Evolutionary conservation across 352 stramenopile species (phyloP), one percentile per base, ranked within the genome.

Genomic region (Phytopythium helicoides): DNA sequence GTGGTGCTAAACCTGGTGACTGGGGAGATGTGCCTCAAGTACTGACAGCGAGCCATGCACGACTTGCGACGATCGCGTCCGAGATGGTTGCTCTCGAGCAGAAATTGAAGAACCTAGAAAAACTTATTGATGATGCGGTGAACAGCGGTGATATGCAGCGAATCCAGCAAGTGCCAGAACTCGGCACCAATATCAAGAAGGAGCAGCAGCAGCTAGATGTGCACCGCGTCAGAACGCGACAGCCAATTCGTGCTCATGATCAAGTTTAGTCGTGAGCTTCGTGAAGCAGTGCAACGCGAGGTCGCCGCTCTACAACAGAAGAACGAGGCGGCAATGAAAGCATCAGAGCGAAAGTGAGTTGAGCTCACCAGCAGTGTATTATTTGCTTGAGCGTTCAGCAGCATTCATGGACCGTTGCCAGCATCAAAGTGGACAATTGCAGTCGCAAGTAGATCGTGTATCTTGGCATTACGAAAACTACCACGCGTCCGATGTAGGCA

Each of bases 201-300:
- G 38, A 66, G 19, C 64, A 87, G 53, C 48, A 47, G 37, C 61
- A 73, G 39, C 67, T 80, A 34, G 42, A 37, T n/a, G 19, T 41
- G 15, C 54, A n/a, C 53, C 15, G 73, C 67, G 23, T 42, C 42
- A 3, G 69, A 86, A 28, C 72, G 77, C 10, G 70, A 82, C 58
- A 68, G 61, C 44, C 72, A 88, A 60, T 83, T 88, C 39, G 64
- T 71, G 25, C 70, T 82, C 59, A 86, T 88, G 73, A 76, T 82
- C 50, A 73, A 83, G 65, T 88, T 77, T 62, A 84, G 69, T 55
- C 45, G 59, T 18, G 49, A 58, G 11, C 47, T 87, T 19, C 68
- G 73, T 51, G 54, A 67, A 16, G 36, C 25, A 6, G 51, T 67
- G 26, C 19, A 53, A 10, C n/a, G 22, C 15, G 40, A 59, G 22